phyloP scores from a whole-genome alignment of 139 green algal species.

The Asterochloris sp. region DNA sequence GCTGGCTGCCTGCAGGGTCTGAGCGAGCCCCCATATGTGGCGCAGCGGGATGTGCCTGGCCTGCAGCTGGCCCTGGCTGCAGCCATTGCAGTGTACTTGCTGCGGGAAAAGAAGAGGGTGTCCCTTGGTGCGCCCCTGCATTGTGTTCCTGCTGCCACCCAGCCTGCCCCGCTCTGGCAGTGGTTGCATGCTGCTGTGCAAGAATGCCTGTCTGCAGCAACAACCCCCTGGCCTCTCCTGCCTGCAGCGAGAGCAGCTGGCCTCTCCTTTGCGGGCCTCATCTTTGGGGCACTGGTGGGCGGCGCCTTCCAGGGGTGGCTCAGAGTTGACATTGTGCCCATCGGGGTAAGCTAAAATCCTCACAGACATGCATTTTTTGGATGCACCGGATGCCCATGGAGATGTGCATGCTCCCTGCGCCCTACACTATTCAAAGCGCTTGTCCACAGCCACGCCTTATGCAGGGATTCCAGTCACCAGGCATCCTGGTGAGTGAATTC shows the following conservation, averaged over 20 bases:
- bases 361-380: background rate
- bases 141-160: background rate
- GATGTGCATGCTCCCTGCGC: no score
- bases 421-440: background rate
- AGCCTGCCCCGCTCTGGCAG: no score
- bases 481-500: conserved; percentile 67
- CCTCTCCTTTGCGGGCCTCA: conserved; percentile 54
- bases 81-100: conserved; percentile 67
- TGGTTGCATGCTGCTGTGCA: no score
- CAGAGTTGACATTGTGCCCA: conserved; percentile 82
- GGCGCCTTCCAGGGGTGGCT: conserved; percentile 72
- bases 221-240: no score
- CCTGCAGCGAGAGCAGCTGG: conserved; percentile 20
- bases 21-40: conserved; percentile 41
- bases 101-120: conserved; percentile 72
- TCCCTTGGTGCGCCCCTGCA: conserved; percentile 30
- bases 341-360: conserved; percentile 45
- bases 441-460: background rate
- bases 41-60: conserved; percentile 57
- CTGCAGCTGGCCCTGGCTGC: conserved; percentile 74
- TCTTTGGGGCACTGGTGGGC: conserved; percentile 66
- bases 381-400: background rate
- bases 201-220: no score
- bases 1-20: conserved; percentile 41
- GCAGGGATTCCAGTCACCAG: conserved; percentile 63